Conservation (phyloP, 352 stramenopile genomes). For the Thalassiosira sp. region DNA sequence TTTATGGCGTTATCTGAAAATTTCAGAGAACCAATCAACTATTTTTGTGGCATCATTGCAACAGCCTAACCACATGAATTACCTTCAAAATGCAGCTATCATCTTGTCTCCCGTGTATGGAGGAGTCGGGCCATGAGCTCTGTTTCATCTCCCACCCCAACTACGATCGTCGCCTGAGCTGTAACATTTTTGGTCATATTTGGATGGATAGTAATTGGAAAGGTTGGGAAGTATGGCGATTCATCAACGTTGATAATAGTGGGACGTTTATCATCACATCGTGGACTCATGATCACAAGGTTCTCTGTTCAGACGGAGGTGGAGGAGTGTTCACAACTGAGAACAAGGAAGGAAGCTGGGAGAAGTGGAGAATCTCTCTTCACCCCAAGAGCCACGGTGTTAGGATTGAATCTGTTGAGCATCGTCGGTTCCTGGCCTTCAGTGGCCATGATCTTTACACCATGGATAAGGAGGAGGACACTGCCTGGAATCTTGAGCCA, state of each 20-base stretch:
- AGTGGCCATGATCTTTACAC: slow-evolving; percentile 40
- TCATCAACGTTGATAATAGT: slow-evolving; percentile 33
- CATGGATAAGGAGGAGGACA: slow-evolving; percentile 31
- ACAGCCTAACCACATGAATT: too few relatives aligned
- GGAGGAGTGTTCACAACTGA: slow-evolving; percentile 48
- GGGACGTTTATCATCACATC: slow-evolving; percentile 53
- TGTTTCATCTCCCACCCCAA: slow-evolving; percentile 53
- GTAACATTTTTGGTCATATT: slow-evolving; percentile 54
- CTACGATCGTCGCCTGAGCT: slow-evolving; percentile 41
- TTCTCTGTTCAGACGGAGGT: slow-evolving; percentile 48
- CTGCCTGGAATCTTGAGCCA: slow-evolving; percentile 35
- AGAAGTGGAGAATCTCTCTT: slow-evolving; percentile 17
- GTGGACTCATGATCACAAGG: slow-evolving; percentile 55
- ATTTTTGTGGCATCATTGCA: too few relatives aligned
- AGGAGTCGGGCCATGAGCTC: slow-evolving; percentile 40
- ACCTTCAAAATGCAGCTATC: slow-evolving; percentile 25
- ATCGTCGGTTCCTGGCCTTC: slow-evolving; percentile 32
- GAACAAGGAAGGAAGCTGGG: slow-evolving; percentile 19
- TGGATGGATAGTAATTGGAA: slow-evolving; percentile 34
- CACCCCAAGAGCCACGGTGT: slow-evolving; percentile 20
- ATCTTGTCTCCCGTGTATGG: slow-evolving; percentile 28
- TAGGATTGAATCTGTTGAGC: slow-evolving; percentile 38
- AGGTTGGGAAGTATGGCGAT: slow-evolving; percentile 63
- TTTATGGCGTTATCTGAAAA: too few relatives aligned
- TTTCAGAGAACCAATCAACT: too few relatives aligned